Evolutionary conservation across 73 alveolate species (phyloP).

Genomic region (Paramecium biaurelia): DNA sequence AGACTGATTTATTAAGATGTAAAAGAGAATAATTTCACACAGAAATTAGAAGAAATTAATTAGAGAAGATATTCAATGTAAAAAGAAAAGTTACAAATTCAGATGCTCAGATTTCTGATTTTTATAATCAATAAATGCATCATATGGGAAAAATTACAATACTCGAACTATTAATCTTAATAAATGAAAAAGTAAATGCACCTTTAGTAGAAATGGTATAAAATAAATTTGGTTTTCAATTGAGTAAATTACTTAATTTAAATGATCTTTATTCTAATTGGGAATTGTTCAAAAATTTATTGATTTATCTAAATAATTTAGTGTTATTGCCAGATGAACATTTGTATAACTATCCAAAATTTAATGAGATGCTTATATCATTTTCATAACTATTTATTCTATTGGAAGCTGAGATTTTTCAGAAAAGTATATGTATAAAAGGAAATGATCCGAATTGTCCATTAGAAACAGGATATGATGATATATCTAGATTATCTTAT

Average conservation of each 20-base stretch:
- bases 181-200: neutral
- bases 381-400: neutral
- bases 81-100: neutral
- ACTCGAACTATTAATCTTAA: neutral
- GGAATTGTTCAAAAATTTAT: neutral
- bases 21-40: slow-evolving; percentile 3
- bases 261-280: neutral
- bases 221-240: neutral
- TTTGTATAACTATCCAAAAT: neutral
- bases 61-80: neutral
- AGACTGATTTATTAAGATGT: neutral
- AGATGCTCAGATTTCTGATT: neutral
- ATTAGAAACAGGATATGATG: neutral
- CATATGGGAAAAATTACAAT: neutral
- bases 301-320: neutral
- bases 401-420: neutral
- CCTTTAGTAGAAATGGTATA: neutral
- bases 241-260: neutral
- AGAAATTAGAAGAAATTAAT: slow-evolving; percentile 1
- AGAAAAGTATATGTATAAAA: neutral
- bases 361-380: neutral
- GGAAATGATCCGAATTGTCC: neutral
- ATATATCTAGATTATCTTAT: neutral
- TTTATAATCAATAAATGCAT: neutral
- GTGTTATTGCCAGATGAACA: neutral